These are phyloP conservation scores for Cryptococcus sp. DNA, from an alignment of 1,284 basidiomycete genomes.

Conservation along the genomic window DNA sequence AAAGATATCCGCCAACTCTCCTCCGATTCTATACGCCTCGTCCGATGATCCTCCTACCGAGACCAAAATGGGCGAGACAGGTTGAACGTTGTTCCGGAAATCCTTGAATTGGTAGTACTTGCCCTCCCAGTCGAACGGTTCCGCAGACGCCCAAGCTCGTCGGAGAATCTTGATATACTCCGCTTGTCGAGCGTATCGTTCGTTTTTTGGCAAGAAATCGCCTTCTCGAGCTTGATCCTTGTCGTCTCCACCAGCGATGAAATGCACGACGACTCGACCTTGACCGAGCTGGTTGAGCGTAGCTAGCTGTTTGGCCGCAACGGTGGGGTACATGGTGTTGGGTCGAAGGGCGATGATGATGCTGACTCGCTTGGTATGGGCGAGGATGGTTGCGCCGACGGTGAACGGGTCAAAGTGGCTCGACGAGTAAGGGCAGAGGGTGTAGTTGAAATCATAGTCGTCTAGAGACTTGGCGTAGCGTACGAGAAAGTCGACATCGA, in stretches of 20 bases:
- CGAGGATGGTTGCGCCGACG: constrained; percentile 21
- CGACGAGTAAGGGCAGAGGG: constrained; percentile 26
- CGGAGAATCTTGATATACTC: constrained; percentile 34
- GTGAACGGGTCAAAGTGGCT: constrained; percentile 31
- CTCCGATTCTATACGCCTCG: constrained; percentile 34
- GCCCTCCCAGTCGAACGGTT: constrained; percentile 31
- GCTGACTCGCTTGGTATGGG: constrained; percentile 27
- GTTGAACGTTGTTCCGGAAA: constrained; percentile 24
- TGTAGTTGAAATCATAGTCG: constrained; percentile 32
- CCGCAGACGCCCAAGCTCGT: constrained; percentile 21
- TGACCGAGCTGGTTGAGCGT: constrained; percentile 23
- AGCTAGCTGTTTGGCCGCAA: constrained; percentile 28
- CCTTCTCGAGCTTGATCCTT: constrained; percentile 29
- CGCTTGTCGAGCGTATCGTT: constrained; percentile 28
- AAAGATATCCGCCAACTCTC: constrained; percentile 31
- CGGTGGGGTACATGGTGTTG: constrained; percentile 34
- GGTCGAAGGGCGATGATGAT: constrained; percentile 30
- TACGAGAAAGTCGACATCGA: constrained; percentile 28
- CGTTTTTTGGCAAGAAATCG: constrained; percentile 26
- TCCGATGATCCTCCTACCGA: constrained; percentile 29
- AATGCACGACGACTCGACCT: constrained; percentile 32
- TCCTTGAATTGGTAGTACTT: constrained; percentile 32
- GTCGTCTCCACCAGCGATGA: constrained; percentile 31
- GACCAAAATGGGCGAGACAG: constrained; percentile 20
- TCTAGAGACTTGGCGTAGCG: constrained; percentile 29